Evolutionary conservation across 1,284 basidiomycete genomes (phyloP).

Genomic region (Rhizoctonia solani): DNA sequence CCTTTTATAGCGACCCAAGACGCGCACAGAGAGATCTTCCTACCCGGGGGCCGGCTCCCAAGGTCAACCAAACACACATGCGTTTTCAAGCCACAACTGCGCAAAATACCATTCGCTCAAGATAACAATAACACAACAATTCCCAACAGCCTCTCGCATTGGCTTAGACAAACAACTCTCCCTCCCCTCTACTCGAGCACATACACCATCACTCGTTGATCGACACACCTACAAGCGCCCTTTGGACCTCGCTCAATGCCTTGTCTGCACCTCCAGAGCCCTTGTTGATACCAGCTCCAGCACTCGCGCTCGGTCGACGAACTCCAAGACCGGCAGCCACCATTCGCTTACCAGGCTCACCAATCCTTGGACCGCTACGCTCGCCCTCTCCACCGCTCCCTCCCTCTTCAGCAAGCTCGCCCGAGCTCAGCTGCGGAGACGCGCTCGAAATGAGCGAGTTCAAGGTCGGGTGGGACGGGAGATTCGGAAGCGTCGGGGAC

Average conservation of each 20-base stretch:
- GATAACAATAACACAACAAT: no score
- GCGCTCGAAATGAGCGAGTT: conserved; percentile 79
- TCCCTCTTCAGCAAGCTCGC: conserved; percentile 50
- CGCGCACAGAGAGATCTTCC: no score
- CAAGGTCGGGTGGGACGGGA: conserved; percentile 78
- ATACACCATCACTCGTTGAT: conserved; percentile 63
- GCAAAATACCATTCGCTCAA: no score
- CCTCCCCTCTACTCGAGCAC: no score
- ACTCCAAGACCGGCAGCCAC: conserved; percentile 78
- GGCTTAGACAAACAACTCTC: no score
- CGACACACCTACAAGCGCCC: conserved; percentile 72
- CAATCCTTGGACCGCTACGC: conserved; percentile 61
- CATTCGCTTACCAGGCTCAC: conserved; percentile 83
- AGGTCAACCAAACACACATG: no score
- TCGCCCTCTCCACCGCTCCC: conserved; percentile 46
- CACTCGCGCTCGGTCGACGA: conserved; percentile 68
- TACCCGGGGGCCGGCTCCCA: no score
- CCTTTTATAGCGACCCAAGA: no score
- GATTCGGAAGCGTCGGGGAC: conserved; percentile 75
- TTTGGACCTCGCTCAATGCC: conserved; percentile 71
- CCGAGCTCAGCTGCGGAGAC: conserved; percentile 53
- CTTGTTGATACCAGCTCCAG: conserved; percentile 1
- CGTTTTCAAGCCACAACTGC: no score
- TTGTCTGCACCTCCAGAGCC: conserved; percentile 56
- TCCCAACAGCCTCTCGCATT: no score